Evolutionary conservation across 2,329 filamentous ascomycete genomes (phyloP), one percentile per base, ranked within the genome.

Genomic region (Colletotrichum magnum): DNA sequence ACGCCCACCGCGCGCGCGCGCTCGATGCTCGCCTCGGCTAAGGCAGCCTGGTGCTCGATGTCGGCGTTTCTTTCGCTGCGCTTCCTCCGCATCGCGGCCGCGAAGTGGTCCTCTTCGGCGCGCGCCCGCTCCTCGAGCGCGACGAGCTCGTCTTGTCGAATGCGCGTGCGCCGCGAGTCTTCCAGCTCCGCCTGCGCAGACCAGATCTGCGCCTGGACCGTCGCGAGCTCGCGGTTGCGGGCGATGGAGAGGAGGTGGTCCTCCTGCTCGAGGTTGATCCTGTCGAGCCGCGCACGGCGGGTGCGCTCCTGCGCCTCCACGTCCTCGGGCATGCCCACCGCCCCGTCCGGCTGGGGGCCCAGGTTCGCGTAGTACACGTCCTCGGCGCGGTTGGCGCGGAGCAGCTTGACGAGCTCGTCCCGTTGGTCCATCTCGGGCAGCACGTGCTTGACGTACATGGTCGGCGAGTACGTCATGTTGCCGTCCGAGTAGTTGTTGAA

Each of bases 381-480:
- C 7, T 77, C 77, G 5, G 83, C 85, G 13, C 88, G 84, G 72
- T 88, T 89, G 56, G 84, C 83, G 6, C 81, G 82, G 26, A 90
- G 81, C 2, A 89, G 79, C 1, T 74, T 73, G 39, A 89, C 73
- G 2, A 90, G 82, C 48, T 83, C 76, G 0, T 81, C 76, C 6
- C 79, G 81, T 13, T 73, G 65, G 24, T 84, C 81, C 2, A 80
- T 79, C 5, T 79, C 74, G 0, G 79, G 75, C 6, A 88, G 72
- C 1, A 88, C 75, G 51, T 84, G 85, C 43, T 77, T 73, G 21
- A 90, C 83, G 75, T 92, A 92, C 80, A 89, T 90, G 4, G 90
- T 88, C 0, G 90, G 87, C 0, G 90, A 92, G 77, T 91, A 92
- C 1, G 86, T 88, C 72, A 85, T 84, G 5, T 80, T 82, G 26